phyloP scores from a whole-genome alignment of 139 green algal genomes.

The Closterium sp. region DNA sequence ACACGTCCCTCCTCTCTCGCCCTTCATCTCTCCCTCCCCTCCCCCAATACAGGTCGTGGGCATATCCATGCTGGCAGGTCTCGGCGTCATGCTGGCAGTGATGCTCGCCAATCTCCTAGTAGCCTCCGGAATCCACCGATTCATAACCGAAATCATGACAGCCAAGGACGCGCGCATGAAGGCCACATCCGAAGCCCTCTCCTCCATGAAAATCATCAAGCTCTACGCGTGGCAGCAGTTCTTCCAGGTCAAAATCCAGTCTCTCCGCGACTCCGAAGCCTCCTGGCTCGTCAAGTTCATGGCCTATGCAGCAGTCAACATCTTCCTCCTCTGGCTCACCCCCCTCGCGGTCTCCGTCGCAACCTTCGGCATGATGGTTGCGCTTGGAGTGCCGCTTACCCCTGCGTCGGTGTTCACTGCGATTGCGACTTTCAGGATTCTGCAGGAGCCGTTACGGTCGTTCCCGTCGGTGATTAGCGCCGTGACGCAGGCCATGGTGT shows the following conservation, averaged over 20 bases:
- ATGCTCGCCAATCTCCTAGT: conserved; percentile 30
- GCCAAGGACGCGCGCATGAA: conserved; percentile 42
- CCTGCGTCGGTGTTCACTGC: conserved; percentile 15
- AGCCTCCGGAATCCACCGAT: not conserved
- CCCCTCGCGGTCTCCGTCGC: conserved; percentile 4
- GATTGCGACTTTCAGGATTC: conserved; percentile 18
- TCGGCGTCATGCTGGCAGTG: conserved; percentile 21
- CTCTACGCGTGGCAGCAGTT: conserved; percentile 22
- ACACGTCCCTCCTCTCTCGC: not conserved
- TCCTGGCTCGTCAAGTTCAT: not conserved
- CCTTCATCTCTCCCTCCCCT: not conserved
- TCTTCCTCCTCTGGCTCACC: conserved; percentile 17
- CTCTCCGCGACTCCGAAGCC: conserved; percentile 5
- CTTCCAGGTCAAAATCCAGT: conserved; percentile 2
- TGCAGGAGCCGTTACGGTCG: not conserved
- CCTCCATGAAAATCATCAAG: conserved; percentile 41
- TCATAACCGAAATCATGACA: conserved; percentile 7
- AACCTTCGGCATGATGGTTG: not conserved
- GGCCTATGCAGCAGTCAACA: conserved; percentile 8
- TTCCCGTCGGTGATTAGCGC: not conserved
- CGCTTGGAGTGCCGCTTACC: not conserved
- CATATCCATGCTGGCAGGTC: conserved; percentile 30
- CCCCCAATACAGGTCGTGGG: conserved; percentile 33
- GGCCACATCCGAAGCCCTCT: conserved; percentile 22
- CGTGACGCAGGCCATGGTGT: conserved; percentile 12